Conservation (phyloP, 495 filamentous ascomycete species). For the Aspergillus taichungensis region DNA sequence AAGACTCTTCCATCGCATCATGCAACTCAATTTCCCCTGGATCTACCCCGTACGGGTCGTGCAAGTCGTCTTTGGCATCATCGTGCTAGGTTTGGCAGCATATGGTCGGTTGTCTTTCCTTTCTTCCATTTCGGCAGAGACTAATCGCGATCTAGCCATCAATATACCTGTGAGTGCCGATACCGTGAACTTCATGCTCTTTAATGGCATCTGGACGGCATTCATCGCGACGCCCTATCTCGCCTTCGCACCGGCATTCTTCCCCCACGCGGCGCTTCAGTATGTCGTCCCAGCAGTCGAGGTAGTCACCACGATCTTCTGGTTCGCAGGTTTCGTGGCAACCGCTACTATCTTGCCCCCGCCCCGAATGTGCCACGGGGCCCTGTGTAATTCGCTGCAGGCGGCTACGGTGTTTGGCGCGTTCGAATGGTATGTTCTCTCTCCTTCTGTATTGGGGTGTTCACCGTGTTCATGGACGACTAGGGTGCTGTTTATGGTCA, state of each 20-base stretch:
- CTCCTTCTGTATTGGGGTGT: neutral
- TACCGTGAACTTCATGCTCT: constrained; percentile 63
- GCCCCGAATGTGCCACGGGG: constrained; percentile 33
- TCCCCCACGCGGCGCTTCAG: constrained; percentile 48
- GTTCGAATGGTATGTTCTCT: constrained; percentile 45
- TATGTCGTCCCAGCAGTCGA: constrained; percentile 57
- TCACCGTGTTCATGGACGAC: neutral
- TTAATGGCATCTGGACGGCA: constrained; percentile 63
- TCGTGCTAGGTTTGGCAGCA: constrained; percentile 61
- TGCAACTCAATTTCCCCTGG: constrained; percentile 26
- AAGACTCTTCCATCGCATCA: constrained; percentile 5
- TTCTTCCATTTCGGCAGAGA: neutral
- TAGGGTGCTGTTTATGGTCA: constrained; percentile 46
- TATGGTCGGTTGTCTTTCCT: constrained; percentile 47
- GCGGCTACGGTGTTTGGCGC: constrained; percentile 46
- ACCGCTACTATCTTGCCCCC: constrained; percentile 51
- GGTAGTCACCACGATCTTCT: constrained; percentile 70
- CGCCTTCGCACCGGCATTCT: constrained; percentile 50
- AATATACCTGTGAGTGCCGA: constrained; percentile 13
- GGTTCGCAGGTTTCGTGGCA: constrained; percentile 78
- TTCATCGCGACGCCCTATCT: constrained; percentile 58
- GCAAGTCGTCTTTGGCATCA: constrained; percentile 57
- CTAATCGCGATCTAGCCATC: constrained; percentile 22
- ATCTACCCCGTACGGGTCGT: constrained; percentile 55
- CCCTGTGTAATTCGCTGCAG: constrained; percentile 40